Evolutionary conservation across 257 asterid species (phyloP).

Genomic region (Linaria vulgaris): DNA sequence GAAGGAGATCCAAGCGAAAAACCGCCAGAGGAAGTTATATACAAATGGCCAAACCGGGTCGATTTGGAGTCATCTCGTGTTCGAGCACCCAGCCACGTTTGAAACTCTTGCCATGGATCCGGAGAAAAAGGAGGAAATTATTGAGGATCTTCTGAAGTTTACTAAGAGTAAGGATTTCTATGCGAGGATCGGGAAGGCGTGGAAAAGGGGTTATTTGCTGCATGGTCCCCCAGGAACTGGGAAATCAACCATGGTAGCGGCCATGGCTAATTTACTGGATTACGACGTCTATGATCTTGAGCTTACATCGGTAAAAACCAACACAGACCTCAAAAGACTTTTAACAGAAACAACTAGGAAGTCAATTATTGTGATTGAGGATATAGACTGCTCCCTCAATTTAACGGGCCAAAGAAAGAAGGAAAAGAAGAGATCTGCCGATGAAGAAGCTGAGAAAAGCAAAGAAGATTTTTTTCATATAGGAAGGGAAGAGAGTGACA

Average conservation of each 20-base stretch:
- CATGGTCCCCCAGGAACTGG: no score
- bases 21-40: no score
- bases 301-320: constrained; percentile 37
- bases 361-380: constrained; percentile 46
- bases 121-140: constrained; percentile 34
- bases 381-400: constrained; percentile 41
- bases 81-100: constrained; percentile 44
- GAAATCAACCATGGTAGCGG: constrained; percentile 22
- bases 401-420: constrained; percentile 34
- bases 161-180: constrained; percentile 37
- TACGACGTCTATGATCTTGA: constrained; percentile 44
- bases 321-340: constrained; percentile 37
- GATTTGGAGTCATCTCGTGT: constrained; percentile 35
- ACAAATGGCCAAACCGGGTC: constrained; percentile 1
- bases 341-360: constrained; percentile 36
- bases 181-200: constrained; percentile 43
- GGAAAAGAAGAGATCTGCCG: constrained; percentile 26
- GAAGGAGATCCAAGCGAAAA: no score
- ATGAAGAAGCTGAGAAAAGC: constrained; percentile 17
- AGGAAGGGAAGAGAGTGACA: constrained; percentile 33
- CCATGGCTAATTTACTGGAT: constrained; percentile 43
- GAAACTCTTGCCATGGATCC: constrained; percentile 36
- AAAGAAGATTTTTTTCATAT: constrained; percentile 14
- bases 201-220: constrained; percentile 44
- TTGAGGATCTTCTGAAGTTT: constrained; percentile 37